phyloP scores from a whole-genome alignment of 768 basidiomycete genomes.

The Suillus brevipes region DNA sequence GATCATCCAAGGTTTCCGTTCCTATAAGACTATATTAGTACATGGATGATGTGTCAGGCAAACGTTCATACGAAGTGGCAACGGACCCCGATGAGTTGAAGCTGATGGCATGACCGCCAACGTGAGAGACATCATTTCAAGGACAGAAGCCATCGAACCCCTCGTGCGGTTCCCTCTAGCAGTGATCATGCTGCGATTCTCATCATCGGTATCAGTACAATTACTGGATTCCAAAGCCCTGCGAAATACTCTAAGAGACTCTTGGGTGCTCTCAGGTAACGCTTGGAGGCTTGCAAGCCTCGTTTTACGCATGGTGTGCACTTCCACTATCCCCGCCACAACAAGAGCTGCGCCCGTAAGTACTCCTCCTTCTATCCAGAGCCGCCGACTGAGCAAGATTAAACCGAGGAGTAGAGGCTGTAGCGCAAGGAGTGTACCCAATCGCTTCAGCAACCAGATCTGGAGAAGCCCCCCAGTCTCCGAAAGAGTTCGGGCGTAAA shows the following conservation, averaged over 20 bases:
- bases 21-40: slow-evolving; percentile 35
- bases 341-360: slow-evolving; percentile 55
- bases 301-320: slow-evolving; percentile 52
- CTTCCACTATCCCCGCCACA: slow-evolving; percentile 61
- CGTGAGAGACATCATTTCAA: slow-evolving; percentile 84
- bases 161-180: slow-evolving; percentile 42
- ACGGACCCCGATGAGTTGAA: slow-evolving; percentile 53
- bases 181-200: slow-evolving; percentile 50
- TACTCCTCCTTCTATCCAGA: slow-evolving; percentile 74
- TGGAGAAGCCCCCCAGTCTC: slow-evolving; percentile 76
- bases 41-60: background rate
- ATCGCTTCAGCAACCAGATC: slow-evolving; percentile 72
- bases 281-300: slow-evolving; percentile 47
- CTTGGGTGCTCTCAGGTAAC: slow-evolving; percentile 55
- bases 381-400: slow-evolving; percentile 60
- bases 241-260: slow-evolving; percentile 58
- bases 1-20: slow-evolving; percentile 80
- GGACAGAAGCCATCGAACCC: slow-evolving; percentile 76
- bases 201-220: slow-evolving; percentile 45
- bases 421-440: slow-evolving; percentile 68
- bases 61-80: slow-evolving; percentile 62
- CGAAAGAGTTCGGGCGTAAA: slow-evolving; percentile 69
- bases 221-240: slow-evolving; percentile 41
- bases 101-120: slow-evolving; percentile 71
- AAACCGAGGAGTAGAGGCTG: slow-evolving; percentile 78